Percentiles rank a stretch among this genome's conserved stretches.
Evolutionary conservation across 257 asterid genomes (phyloP).

Genomic region (Nicotiana otophora): DNA sequence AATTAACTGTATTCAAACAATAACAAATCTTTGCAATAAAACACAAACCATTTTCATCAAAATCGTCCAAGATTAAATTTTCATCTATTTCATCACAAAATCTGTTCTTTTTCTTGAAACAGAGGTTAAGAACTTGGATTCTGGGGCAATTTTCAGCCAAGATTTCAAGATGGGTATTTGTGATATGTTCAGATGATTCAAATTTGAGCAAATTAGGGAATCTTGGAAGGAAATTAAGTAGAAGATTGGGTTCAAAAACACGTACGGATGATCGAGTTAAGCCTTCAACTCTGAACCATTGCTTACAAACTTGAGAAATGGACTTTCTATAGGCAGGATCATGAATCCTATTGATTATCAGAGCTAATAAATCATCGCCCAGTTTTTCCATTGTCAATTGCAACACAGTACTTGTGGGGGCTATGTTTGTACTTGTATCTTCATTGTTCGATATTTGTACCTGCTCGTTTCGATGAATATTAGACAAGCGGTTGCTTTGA

Average conservation of each 20-base stretch:
- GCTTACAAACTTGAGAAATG: constrained; percentile 27
- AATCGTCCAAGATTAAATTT: constrained; percentile 5
- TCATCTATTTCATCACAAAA: not conserved
- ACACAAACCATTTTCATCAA: constrained; percentile 17
- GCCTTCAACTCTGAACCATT: constrained; percentile 27
- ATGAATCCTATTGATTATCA: constrained; percentile 11
- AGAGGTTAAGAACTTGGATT: constrained; percentile 21
- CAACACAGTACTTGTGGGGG: not conserved
- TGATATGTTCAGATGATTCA: constrained; percentile 11
- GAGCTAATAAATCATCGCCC: constrained; percentile 23
- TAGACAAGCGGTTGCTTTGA: too few relatives aligned
- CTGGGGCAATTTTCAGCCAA: constrained; percentile 23
- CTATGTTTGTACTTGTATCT: not conserved
- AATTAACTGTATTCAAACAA: constrained; percentile 3
- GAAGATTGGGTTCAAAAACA: constrained; percentile 17
- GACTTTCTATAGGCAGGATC: constrained; percentile 20
- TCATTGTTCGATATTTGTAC: too few relatives aligned
- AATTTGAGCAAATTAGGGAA: constrained; percentile 25
- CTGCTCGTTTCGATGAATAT: too few relatives aligned
- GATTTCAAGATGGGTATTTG: constrained; percentile 17
- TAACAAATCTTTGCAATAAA: constrained; percentile 14
- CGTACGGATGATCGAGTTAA: constrained; percentile 14
- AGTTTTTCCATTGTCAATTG: constrained; percentile 19
- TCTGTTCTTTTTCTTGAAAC: constrained; percentile 7
- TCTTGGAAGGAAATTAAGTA: constrained; percentile 23